Evolutionary conservation across 768 basidiomycete species (phyloP), one percentile per base, ranked within the genome.

Genomic region (Termitomyces sp.): DNA sequence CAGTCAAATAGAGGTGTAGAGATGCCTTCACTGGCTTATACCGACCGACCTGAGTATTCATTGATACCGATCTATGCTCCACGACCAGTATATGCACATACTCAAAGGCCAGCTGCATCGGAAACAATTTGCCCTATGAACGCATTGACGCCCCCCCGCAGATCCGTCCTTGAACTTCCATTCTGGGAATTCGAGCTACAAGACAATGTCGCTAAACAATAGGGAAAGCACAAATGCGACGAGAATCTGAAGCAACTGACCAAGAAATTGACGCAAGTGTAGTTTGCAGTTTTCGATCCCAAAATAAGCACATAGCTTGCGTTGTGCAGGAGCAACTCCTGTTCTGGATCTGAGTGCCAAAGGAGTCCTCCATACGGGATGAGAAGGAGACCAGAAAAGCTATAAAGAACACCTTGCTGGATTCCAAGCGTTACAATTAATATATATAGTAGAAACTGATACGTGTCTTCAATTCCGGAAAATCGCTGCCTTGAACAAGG

Each of bases 51-150:
- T 18, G 55, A 55, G 22, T 33, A 42, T 55, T 55, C 55, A 20
- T 55, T 42, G 40, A 55, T 55, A 32, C 55, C 28, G 18, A 55
- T 55, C 12, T 33, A 55, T 20, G 28, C 55, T 32, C 55, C 55
- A 15, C 55, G 28, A 55, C 55, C 55, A 4, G 28, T 42, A 11
- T 44, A 55, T 20, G 55, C 28, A 2, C 33, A 33, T 55, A 1
- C 28, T 33, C 40, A 28, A 15, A 44, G 32, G 40, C n/a, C n/a
- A 55, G 55, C 28, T 33, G 12, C 24, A 12, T 20, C 15, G 40
- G 16, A 0, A 13, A 13, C 4, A 3, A 15, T 7, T 32, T 32
- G 28, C 40, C 2, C 18, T 7, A n/a, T 3, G 16, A 11, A 32
- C 6, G 3, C 8, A 32, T 20, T 55, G 24, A 55, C n/a, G 11